Percentiles rank a stretch among this genome's conserved stretches.
These are phyloP conservation scores for Roridomyces roridus DNA, from an alignment of 768 basidiomycete genomes.

Conservation along the genomic window DNA sequence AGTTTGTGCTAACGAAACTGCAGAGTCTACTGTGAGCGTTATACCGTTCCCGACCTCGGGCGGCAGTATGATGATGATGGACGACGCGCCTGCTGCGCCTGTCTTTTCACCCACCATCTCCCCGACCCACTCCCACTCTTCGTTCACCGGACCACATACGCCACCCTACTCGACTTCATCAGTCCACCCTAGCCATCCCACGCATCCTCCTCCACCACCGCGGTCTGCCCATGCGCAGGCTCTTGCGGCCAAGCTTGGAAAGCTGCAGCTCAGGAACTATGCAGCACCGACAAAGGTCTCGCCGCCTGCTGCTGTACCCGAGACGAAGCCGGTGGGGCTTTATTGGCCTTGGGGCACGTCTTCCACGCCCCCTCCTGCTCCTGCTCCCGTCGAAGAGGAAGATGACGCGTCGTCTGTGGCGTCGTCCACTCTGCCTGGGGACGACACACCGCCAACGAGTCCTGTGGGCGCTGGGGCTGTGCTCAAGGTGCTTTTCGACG, in stretches of 20 bases:
- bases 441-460: conserved; percentile 23
- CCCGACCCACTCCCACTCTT: too few relatives aligned
- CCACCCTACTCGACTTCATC: too few relatives aligned
- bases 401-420: conserved; percentile 5
- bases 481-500: not conserved
- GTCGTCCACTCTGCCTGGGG: not conserved
- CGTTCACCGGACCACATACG: too few relatives aligned
- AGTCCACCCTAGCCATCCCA: too few relatives aligned
- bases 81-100: too few relatives aligned
- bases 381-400: not conserved
- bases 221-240: conserved; percentile 23
- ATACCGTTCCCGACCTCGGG: too few relatives aligned
- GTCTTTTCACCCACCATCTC: too few relatives aligned
- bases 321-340: conserved; percentile 30
- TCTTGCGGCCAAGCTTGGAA: conserved; percentile 29
- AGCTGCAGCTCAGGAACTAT: conserved; percentile 39
- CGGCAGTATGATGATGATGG: too few relatives aligned
- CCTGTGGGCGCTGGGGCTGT: conserved; percentile 13
- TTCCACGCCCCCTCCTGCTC: not conserved
- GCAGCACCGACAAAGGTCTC: too few relatives aligned
- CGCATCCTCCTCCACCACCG: conserved; percentile 17
- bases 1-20: too few relatives aligned
- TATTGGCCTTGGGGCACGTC: conserved; percentile 24
- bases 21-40: too few relatives aligned
- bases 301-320: conserved; percentile 27